Conservation (phyloP, 176 grass and related monocot genomes). For the Calamus simplicifolius region DNA sequence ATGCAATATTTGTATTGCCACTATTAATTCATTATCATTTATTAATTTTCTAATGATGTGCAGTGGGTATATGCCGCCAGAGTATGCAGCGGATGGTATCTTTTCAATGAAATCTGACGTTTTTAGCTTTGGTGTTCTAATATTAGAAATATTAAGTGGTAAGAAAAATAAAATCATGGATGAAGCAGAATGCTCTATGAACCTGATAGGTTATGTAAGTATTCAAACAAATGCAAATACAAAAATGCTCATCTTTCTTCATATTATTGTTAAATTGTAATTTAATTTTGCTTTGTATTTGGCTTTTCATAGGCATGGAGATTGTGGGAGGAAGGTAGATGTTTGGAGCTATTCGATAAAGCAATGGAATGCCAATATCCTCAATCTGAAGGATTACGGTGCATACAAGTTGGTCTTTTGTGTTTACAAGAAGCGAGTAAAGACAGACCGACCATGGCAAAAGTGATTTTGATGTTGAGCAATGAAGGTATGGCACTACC, state of each 20-base stretch:
- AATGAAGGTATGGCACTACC: not conserved
- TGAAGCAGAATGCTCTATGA: not conserved
- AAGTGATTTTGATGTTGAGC: not conserved
- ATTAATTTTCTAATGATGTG: too few species aligned
- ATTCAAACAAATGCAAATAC: too few species aligned
- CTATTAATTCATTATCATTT: too few species aligned
- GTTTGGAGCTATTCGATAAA: not conserved
- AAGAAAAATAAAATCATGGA: not conserved
- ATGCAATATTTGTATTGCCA: not conserved
- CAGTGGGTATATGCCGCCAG: not conserved
- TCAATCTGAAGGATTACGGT: not conserved
- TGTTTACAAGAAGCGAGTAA: not conserved
- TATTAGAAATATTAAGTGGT: not conserved
- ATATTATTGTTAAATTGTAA: not conserved
- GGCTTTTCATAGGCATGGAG: not conserved
- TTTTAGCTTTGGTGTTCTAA: not conserved
- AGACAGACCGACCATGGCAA: not conserved
- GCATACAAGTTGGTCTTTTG: not conserved
- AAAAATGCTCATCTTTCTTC: not conserved
- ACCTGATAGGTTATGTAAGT: not conserved
- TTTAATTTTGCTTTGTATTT: not conserved
- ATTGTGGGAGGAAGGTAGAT: not conserved
- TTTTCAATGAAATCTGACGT: slow-evolving; percentile 2
- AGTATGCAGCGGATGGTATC: not conserved
- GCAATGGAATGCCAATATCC: not conserved